Evolutionary conservation across 2,329 filamentous ascomycete genomes (phyloP).

Genomic region (Fusarium chlamydosporum): DNA sequence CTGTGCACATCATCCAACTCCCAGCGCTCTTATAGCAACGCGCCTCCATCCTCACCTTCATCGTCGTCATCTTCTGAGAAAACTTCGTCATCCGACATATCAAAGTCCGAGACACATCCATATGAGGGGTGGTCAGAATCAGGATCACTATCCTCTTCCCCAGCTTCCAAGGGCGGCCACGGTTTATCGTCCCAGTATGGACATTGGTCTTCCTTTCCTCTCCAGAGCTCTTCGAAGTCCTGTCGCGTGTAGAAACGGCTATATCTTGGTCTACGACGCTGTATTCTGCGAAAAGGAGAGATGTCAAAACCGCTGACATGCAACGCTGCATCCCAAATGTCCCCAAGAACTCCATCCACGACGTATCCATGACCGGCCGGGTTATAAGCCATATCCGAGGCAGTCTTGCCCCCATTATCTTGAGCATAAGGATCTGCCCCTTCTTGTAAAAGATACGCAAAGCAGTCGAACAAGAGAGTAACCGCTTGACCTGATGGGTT

Average conservation of each 20-base stretch:
- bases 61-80: too few relatives aligned
- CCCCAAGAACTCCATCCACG: background rate
- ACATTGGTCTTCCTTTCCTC: slow-evolving; percentile 6
- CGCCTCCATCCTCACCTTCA: too few relatives aligned
- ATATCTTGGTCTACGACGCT: slow-evolving; percentile 3
- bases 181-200: slow-evolving; percentile 19
- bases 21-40: too few relatives aligned
- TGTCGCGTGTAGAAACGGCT: background rate
- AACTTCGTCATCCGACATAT: too few relatives aligned
- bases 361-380: too few relatives aligned
- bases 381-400: background rate
- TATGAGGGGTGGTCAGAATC: too few relatives aligned
- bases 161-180: slow-evolving; percentile 10
- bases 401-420: too few relatives aligned
- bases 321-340: slow-evolving; percentile 28
- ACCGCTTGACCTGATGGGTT: background rate
- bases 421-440: slow-evolving; percentile 5
- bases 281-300: background rate
- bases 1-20: too few relatives aligned
- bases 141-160: background rate
- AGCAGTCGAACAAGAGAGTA: too few relatives aligned
- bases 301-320: background rate
- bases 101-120: too few relatives aligned
- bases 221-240: slow-evolving; percentile 9
- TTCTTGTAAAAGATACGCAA: too few relatives aligned